phyloP scores from a whole-genome alignment of 352 stramenopile species.

The Globisporangium apiculatum region DNA sequence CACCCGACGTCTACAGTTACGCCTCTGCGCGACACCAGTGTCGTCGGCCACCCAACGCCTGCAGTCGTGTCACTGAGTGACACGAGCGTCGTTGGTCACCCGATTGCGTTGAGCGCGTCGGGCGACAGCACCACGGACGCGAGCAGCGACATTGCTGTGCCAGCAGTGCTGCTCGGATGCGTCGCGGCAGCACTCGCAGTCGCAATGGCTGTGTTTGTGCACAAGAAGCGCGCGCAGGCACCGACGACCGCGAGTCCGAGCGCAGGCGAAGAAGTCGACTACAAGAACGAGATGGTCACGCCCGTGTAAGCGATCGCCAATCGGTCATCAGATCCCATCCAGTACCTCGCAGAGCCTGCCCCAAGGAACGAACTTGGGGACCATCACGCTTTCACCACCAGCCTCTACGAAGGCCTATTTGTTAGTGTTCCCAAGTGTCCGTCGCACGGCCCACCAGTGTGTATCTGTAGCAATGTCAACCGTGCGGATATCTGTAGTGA shows the following conservation, averaged over 20 bases:
- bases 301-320: conserved; percentile 9
- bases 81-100: no score
- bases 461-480: no score
- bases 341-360: background rate
- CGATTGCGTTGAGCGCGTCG: no score
- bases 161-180: conserved; percentile 8
- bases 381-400: background rate
- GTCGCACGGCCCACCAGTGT: no score
- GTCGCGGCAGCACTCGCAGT: conserved; percentile 13
- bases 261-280: conserved; percentile 6
- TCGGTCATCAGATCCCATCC: background rate
- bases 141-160: conserved; percentile 5
- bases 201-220: conserved; percentile 8
- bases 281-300: conserved; percentile 18
- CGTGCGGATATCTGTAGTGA: no score
- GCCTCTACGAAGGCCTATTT: background rate
- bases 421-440: no score
- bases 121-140: background rate
- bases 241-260: conserved; percentile 3
- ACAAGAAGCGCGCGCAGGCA: conserved; percentile 10
- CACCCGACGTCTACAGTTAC: background rate
- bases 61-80: no score
- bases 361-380: background rate
- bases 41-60: no score
- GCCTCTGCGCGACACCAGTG: background rate